Evolutionary conservation across 768 basidiomycete genomes (phyloP), one percentile per base, ranked within the genome.

Genomic region (Amanita molliuscula): DNA sequence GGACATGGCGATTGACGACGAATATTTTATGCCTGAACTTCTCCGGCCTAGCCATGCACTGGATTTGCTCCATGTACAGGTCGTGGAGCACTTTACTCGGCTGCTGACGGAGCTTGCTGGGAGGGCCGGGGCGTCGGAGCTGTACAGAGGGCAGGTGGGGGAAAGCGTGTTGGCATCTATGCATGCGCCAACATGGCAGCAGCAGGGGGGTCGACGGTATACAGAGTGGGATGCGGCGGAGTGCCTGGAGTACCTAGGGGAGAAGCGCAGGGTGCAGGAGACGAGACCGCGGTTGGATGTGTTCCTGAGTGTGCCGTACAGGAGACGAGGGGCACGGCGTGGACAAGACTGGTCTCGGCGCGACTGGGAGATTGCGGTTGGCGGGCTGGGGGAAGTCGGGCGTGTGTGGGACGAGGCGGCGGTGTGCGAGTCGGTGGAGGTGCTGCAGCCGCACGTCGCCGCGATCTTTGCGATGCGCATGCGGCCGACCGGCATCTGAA

Each of bases 331-430:
- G 0, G 76, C 76, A 13, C 74, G 84, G 41, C 65, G 75, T n/a
- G 88, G 88, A 1, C 76, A 79, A 58, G 84, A 89, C 54, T 91
- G 86, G 86, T 71, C 81, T 10, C 68, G 76, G 41, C 66, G 71
- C 46, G 84, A 81, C 56, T 90, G 88, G 87, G 67, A 73, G 54
- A 67, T 74, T 10, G 75, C 67, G 25, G 60, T 84, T 51, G 56
- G 56, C 6, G 69, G 67, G 44, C 56, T 90, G 58, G 64, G 60
- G 28, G 60, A 59, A 23, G 64, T 86, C 34, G 82, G 76, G 1
- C 64, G 61, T 1, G 55, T 60, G 21, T 88, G 81, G 76, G 64
- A 63, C 3, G 81, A 85, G 45, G 65, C 59, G 7, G 70, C 67
- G n/a, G 68, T 88, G 31, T 54, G 59, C 4, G 75, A 75, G 53